These are phyloP conservation scores for Thielaviopsis musarum DNA, from an alignment of 2,329 filamentous ascomycete genomes.

Conservation along the genomic window DNA sequence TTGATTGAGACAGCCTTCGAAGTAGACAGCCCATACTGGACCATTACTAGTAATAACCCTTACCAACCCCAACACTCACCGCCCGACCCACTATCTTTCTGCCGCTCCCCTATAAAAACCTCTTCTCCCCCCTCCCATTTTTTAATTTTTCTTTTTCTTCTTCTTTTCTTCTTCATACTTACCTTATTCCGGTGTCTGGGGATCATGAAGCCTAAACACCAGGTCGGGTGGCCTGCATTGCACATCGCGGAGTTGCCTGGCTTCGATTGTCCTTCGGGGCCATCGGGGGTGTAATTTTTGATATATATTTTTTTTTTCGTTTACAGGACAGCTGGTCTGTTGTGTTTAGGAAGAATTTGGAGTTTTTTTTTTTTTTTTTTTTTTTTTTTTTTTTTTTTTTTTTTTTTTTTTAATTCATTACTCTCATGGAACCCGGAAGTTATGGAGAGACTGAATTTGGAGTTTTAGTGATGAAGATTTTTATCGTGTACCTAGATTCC, in stretches of 20 bases:
- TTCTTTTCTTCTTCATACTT: constrained; percentile 32
- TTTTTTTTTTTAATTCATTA: too few species aligned
- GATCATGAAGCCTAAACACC: constrained; percentile 27
- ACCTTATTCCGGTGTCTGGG: constrained; percentile 27
- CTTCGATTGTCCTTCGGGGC: constrained; percentile 35
- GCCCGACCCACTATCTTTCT: neutral
- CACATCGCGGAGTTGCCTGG: constrained; percentile 33
- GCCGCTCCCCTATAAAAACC: constrained; percentile 20
- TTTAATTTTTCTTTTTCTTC: constrained; percentile 16
- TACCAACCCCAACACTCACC: neutral
- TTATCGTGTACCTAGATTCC: too few species aligned
- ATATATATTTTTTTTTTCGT: constrained; percentile 27
- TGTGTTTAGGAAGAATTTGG: constrained; percentile 26
- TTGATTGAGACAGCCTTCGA: too few species aligned
- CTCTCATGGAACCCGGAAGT: too few species aligned
- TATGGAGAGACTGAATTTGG: too few species aligned
- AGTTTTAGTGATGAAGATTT: too few species aligned
- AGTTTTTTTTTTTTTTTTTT: too few species aligned
- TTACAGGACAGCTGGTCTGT: constrained; percentile 21
- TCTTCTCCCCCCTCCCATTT: constrained; percentile 1
- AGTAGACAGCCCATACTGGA: too few species aligned
- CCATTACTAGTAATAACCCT: neutral
- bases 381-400: too few species aligned
- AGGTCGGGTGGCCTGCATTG: constrained; percentile 34
- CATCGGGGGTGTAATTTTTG: constrained; percentile 35